Percentiles rank a stretch among this genome's conserved stretches.
These are phyloP conservation scores for Blumeria graminis DNA, from an alignment of 2,329 filamentous ascomycete species.

Conservation along the genomic window DNA sequence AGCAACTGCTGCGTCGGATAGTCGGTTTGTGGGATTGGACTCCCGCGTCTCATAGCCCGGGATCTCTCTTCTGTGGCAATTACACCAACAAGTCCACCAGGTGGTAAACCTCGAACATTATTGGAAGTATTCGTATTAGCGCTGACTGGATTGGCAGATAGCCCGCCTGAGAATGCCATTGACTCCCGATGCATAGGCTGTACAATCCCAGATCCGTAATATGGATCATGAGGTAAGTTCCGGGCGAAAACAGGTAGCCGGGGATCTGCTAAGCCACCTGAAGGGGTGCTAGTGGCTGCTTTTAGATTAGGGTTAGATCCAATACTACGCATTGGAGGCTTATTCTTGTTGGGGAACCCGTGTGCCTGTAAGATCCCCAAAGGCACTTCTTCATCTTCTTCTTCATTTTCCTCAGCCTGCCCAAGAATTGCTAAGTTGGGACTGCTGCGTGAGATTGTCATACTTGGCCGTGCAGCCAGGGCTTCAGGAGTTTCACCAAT, in stretches of 20 bases:
- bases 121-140: neutral
- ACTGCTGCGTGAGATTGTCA: conserved; percentile 33
- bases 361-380: conserved; percentile 71
- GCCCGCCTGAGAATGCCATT: conserved; percentile 40
- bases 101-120: conserved; percentile 22
- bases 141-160: conserved; percentile 19
- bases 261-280: conserved; percentile 23
- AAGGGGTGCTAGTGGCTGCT: conserved; percentile 23
- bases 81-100: conserved; percentile 64
- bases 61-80: conserved; percentile 69
- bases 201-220: conserved; percentile 54
- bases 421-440: conserved; percentile 25
- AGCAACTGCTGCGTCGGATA: conserved; percentile 14
- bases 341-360: conserved; percentile 59
- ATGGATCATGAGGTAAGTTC: conserved; percentile 63
- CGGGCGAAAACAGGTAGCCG: conserved; percentile 59
- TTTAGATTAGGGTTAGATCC: conserved; percentile 51
- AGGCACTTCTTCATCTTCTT: conserved; percentile 73
- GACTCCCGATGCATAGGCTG: conserved; percentile 51
- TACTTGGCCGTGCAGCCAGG: conserved; percentile 25
- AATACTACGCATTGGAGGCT: conserved; percentile 44
- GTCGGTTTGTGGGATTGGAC: conserved; percentile 39
- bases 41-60: conserved; percentile 53
- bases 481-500: conserved; percentile 44
- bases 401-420: conserved; percentile 28